phyloP scores from a whole-genome alignment of 139 green algal species.

The Coelastrella sp. region DNA sequence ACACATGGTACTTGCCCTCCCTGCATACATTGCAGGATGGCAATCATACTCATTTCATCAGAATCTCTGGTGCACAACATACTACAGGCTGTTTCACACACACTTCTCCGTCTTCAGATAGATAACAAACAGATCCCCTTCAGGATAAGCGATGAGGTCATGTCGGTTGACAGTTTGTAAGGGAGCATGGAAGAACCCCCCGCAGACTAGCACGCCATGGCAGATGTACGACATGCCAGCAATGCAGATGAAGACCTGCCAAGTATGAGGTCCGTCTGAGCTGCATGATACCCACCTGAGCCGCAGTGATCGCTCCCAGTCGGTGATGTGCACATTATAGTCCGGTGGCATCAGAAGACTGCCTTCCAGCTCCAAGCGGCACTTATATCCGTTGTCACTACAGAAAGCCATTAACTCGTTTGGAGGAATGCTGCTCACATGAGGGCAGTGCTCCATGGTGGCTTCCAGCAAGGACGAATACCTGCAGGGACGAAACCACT shows the following conservation, averaged over 20 bases:
- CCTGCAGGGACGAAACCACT: constrained; percentile 49
- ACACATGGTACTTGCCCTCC: constrained; percentile 57
- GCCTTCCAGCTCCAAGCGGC: constrained; percentile 78
- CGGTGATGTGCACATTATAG: constrained; percentile 83
- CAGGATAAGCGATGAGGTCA: no score
- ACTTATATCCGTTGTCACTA: constrained; percentile 72
- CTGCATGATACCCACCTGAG: constrained; percentile 52
- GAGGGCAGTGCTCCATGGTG: constrained; percentile 78
- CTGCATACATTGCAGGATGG: constrained; percentile 23
- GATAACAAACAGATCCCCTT: no score
- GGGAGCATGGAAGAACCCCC: no score
- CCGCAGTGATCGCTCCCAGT: constrained; percentile 85
- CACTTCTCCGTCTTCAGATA: no score
- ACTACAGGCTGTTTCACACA: background rate
- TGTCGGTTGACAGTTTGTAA: no score
- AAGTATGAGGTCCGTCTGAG: background rate
- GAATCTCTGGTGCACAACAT: background rate
- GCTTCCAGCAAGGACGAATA: constrained; percentile 82
- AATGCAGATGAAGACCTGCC: background rate
- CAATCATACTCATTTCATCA: no score
- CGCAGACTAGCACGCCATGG: no score
- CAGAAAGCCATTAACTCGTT: constrained; percentile 85
- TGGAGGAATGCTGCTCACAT: constrained; percentile 76
- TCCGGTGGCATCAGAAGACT: constrained; percentile 84
- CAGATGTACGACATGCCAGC: no score